These are phyloP conservation scores for Plicaturopsis crispa DNA, from an alignment of 768 basidiomycete genomes.

Conservation along the genomic window DNA sequence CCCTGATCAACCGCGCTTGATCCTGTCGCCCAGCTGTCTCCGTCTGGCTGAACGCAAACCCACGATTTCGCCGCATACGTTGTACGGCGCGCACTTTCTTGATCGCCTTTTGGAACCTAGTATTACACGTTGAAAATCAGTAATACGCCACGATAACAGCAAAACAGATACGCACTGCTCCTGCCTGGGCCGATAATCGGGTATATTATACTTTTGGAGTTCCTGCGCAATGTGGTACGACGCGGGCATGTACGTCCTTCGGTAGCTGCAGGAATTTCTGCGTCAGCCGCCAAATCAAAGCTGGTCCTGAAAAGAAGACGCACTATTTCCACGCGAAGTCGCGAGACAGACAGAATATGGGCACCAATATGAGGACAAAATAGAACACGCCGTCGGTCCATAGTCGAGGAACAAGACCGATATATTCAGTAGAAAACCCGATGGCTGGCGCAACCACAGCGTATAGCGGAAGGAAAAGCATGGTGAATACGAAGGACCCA, in stretches of 20 bases:
- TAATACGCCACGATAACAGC: constrained; percentile 6
- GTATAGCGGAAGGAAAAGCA: constrained; percentile 90
- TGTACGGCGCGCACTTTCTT: constrained; percentile 99
- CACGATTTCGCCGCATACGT: constrained; percentile 91
- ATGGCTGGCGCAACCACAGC: constrained; percentile 79
- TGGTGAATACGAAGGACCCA: constrained; percentile 95
- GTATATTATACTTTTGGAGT: constrained; percentile 98
- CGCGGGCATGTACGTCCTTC: constrained; percentile 80
- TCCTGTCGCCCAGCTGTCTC: constrained; percentile 82
- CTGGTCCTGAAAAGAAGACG: constrained; percentile 21
- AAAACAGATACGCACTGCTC: constrained; percentile 66
- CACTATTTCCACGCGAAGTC: constrained; percentile 99
- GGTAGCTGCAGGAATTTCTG: constrained; percentile 45
- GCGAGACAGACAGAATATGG: constrained; percentile 74
- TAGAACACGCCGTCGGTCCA: constrained; percentile 91
- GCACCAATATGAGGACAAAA: constrained; percentile 78
- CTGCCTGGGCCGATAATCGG: constrained; percentile 93
- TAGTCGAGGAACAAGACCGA: constrained; percentile 81
- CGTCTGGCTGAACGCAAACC: constrained; percentile 97
- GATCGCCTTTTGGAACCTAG: constrained; percentile 96
- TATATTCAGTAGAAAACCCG: constrained; percentile 86
- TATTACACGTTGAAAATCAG: too few relatives aligned
- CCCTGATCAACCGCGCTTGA: constrained; percentile 75
- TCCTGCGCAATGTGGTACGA: constrained; percentile 99
- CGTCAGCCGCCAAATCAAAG: constrained; percentile 1